Evolutionary conservation across 305 asterid species (phyloP).

Genomic region (Coffea humblotiana): DNA sequence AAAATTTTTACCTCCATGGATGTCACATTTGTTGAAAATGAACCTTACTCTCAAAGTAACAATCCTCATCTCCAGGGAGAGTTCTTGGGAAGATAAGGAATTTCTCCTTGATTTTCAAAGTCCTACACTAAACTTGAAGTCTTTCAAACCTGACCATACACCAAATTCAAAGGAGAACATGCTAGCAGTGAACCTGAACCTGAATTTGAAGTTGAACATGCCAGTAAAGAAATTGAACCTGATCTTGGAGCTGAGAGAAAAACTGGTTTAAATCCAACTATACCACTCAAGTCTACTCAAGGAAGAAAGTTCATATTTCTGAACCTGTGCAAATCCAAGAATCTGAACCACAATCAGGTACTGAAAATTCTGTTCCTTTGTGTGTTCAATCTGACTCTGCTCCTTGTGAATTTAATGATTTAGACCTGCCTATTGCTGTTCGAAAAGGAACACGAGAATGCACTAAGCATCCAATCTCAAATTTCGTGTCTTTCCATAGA

Average conservation of each 20-base stretch:
- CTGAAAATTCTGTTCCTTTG: background rate
- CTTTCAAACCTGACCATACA: background rate
- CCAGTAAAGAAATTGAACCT: no score
- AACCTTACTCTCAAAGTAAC: background rate
- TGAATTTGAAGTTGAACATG: no score
- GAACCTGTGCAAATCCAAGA: background rate
- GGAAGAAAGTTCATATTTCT: no score
- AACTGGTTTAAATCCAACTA: no score
- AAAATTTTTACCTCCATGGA: background rate
- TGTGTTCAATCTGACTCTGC: no score
- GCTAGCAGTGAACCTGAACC: no score
- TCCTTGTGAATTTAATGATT: background rate
- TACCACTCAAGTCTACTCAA: background rate
- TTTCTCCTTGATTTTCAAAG: no score
- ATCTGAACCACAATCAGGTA: background rate
- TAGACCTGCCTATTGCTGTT: background rate
- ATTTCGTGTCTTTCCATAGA: no score
- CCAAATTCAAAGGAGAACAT: no score
- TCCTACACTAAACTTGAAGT: background rate
- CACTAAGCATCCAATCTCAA: background rate
- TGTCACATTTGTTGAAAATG: background rate
- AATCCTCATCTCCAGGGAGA: background rate
- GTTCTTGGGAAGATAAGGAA: no score
- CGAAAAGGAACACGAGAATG: background rate
- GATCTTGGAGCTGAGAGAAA: no score